Evolutionary conservation across 164 flowering plant species (phyloP).

Genomic region (Kingdonia uniflora): DNA sequence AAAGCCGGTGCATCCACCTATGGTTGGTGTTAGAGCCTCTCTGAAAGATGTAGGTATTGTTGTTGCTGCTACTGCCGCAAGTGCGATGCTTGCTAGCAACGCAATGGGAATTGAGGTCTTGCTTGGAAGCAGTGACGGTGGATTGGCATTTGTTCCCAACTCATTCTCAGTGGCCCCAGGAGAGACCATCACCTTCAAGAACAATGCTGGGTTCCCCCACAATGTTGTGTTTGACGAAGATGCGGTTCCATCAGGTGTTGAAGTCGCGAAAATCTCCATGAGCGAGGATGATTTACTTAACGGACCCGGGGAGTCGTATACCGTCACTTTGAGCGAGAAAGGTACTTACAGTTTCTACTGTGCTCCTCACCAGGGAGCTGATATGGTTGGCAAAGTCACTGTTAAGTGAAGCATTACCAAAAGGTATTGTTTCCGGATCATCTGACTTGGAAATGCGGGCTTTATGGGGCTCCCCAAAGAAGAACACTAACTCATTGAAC

Average conservation of each 20-base stretch:
- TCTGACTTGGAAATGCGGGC: no score
- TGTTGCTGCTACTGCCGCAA: conserved; percentile 65
- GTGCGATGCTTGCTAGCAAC: conserved; percentile 56
- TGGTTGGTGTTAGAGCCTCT: conserved; percentile 40
- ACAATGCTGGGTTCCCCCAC: conserved; percentile 98
- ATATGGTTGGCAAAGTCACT: conserved; percentile 89
- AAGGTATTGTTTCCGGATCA: no score
- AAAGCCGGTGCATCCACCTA: conserved; percentile 29
- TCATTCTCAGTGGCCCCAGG: conserved; percentile 47
- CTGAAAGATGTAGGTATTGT: conserved; percentile 58
- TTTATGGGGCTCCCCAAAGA: no score
- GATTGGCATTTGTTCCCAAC: conserved; percentile 56
- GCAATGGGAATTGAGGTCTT: conserved; percentile 68
- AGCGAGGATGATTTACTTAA: conserved; percentile 64
- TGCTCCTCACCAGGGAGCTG: conserved; percentile 93
- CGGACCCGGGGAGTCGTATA: conserved; percentile 58
- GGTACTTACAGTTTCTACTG: conserved; percentile 81
- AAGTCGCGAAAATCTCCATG: conserved; percentile 76
- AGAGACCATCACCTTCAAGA: conserved; percentile 84
- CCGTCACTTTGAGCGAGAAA: conserved; percentile 53
- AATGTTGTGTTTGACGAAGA: conserved; percentile 87
- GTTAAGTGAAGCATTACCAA: conserved; percentile 43
- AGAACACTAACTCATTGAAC: no score
- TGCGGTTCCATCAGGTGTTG: conserved; percentile 70
- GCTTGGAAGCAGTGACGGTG: conserved; percentile 61